phyloP scores from a whole-genome alignment of 148 eudicot species.

The Silene uniflora region DNA sequence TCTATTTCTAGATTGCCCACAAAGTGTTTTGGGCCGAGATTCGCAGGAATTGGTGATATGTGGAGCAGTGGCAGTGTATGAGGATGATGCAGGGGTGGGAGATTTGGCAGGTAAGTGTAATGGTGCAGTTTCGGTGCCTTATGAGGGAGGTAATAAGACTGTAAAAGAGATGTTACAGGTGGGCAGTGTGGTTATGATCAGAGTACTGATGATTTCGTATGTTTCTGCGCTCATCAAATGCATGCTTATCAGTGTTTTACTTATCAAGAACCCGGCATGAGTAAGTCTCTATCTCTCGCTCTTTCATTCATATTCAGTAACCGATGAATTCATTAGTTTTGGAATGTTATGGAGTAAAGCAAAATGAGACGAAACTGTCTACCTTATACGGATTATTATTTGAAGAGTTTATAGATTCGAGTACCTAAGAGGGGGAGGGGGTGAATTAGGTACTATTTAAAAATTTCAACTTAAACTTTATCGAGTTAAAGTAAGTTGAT shows the following conservation, averaged over 20 bases:
- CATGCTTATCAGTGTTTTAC: slow-evolving; percentile 28
- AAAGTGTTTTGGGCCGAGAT: background rate
- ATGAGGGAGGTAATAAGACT: background rate
- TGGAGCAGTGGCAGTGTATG: slow-evolving; percentile 22
- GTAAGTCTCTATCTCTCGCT: slow-evolving; percentile 22
- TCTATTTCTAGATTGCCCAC: slow-evolving; percentile 33
- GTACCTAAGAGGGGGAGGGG: too few species aligned
- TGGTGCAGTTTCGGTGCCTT: slow-evolving; percentile 25
- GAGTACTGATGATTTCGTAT: slow-evolving; percentile 15
- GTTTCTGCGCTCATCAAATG: slow-evolving; percentile 45
- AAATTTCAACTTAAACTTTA: too few species aligned
- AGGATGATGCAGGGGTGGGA: slow-evolving; percentile 15
- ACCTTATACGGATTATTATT: too few species aligned
- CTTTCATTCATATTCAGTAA: background rate
- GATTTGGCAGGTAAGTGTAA: slow-evolving; percentile 20
- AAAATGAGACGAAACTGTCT: too few species aligned
- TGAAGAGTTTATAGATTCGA: too few species aligned
- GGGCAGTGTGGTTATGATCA: slow-evolving; percentile 47
- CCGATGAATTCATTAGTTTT: background rate
- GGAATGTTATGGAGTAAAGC: too few species aligned
- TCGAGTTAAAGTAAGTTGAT: too few species aligned
- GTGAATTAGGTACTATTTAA: too few species aligned
- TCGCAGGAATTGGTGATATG: slow-evolving; percentile 20
- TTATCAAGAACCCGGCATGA: background rate
- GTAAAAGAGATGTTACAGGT: slow-evolving; percentile 23